Conservation (phyloP, 2,329 filamentous ascomycete genomes). For the Bipolaris oryzae region DNA sequence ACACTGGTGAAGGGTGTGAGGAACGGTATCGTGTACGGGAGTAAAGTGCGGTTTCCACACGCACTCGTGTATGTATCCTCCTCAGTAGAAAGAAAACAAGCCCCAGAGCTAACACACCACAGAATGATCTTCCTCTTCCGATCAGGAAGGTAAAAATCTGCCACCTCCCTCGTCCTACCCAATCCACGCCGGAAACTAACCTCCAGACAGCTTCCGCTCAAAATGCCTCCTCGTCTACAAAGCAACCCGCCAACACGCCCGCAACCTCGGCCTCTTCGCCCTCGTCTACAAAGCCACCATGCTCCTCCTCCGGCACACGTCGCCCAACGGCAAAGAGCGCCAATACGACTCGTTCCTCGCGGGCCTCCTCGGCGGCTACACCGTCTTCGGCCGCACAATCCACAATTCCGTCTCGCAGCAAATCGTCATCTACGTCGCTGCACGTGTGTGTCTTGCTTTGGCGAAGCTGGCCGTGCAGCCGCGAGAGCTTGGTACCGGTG, state of each 20-base stretch:
- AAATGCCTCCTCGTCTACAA: conserved; percentile 79
- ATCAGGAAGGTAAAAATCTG: conserved; percentile 70
- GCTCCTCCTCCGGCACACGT: conserved; percentile 70
- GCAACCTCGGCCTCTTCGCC: conserved; percentile 90
- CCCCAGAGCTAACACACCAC: conserved; percentile 8
- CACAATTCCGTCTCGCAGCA: conserved; percentile 88
- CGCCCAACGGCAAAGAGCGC: conserved; percentile 61
- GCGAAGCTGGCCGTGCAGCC: conserved; percentile 81
- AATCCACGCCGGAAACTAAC: neutral
- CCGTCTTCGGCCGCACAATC: conserved; percentile 83
- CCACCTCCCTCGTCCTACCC: neutral
- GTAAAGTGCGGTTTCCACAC: conserved; percentile 97
- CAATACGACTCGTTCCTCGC: conserved; percentile 85
- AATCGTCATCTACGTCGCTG: conserved; percentile 98
- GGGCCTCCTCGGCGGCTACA: conserved; percentile 86
- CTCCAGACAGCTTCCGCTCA: conserved; percentile 64
- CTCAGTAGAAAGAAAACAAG: neutral
- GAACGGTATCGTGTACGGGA: conserved; percentile 95
- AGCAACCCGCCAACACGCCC: conserved; percentile 88
- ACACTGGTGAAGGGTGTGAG: conserved; percentile 89
- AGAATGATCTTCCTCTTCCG: conserved; percentile 98
- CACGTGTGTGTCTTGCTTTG: conserved; percentile 81
- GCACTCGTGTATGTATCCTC: conserved; percentile 72
- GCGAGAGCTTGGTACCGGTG: conserved; percentile 45
- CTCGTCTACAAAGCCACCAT: conserved; percentile 86